These are phyloP conservation scores for Fusarium sp. DNA, from an alignment of 2,329 filamentous ascomycete species.

Conservation along the genomic window DNA sequence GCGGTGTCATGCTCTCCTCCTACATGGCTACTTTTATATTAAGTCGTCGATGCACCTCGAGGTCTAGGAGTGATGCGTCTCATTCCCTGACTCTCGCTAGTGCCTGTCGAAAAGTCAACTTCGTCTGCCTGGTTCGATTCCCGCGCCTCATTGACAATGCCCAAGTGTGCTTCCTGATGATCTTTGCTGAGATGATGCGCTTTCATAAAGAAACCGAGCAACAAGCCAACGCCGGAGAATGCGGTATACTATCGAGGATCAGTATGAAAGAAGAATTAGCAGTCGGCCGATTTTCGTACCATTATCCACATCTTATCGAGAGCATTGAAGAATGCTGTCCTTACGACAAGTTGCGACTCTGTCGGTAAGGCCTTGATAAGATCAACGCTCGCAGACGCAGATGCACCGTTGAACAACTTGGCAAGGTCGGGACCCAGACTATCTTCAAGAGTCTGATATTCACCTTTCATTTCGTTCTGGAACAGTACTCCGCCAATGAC, in stretches of 20 bases:
- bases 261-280: neutral
- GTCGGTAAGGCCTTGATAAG: conserved; percentile 51
- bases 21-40: neutral
- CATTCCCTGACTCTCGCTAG: neutral
- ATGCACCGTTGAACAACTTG: conserved; percentile 60
- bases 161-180: conserved; percentile 33
- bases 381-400: conserved; percentile 66
- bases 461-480: conserved; percentile 71
- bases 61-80: neutral
- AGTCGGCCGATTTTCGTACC: conserved; percentile 16
- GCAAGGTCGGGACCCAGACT: conserved; percentile 59
- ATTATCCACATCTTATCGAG: conserved; percentile 44
- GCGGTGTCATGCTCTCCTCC: neutral
- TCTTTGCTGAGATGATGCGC: conserved; percentile 37
- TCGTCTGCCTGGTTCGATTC: neutral
- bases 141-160: neutral
- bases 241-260: conserved; percentile 27
- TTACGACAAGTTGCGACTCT: conserved; percentile 35
- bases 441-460: conserved; percentile 55
- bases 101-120: neutral
- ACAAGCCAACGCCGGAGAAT: conserved; percentile 21
- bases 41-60: neutral
- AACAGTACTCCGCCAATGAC: conserved; percentile 78
- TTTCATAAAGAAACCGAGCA: conserved; percentile 36
- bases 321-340: conserved; percentile 40